Percentiles rank a stretch among this genome's conserved stretches.
These are phyloP conservation scores for Rhododendron molle DNA, from an alignment of 148 eudicot species.

Conservation along the genomic window DNA sequence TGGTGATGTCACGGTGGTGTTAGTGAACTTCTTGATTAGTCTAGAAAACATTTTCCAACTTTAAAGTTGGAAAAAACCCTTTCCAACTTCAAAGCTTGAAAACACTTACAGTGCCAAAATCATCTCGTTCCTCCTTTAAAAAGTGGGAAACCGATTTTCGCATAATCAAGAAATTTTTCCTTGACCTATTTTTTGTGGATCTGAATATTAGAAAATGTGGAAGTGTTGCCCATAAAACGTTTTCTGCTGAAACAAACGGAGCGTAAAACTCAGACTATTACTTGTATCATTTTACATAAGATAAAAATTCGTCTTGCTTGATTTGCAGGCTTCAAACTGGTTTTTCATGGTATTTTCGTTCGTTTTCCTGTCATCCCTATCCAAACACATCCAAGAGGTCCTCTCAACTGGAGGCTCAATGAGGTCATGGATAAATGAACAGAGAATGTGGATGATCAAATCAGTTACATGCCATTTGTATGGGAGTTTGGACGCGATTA, in stretches of 20 bases:
- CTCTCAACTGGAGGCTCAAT: constrained; percentile 22
- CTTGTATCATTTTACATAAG: not conserved
- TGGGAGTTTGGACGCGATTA: constrained; percentile 38
- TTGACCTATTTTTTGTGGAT: not conserved
- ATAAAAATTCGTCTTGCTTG: not conserved
- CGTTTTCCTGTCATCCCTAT: constrained; percentile 32
- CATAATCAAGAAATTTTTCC: not conserved
- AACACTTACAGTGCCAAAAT: not conserved
- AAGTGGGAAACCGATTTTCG: not conserved
- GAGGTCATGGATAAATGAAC: constrained; percentile 36
- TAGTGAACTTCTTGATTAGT: not conserved
- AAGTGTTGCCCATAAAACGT: not conserved
- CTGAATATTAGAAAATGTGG: not conserved
- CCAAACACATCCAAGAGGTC: constrained; percentile 32
- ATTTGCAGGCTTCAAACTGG: constrained; percentile 39
- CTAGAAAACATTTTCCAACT: not conserved
- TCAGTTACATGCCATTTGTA: constrained; percentile 29
- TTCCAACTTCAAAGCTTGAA: not conserved
- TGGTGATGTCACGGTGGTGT: not conserved
- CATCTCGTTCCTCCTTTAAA: not conserved
- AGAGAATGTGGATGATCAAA: constrained; percentile 43
- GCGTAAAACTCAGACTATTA: not conserved
- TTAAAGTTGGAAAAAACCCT: not conserved
- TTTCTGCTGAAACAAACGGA: not conserved
- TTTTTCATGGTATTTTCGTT: constrained; percentile 33